Base-by-base conservation (phyloP, 768 basidiomycete species). In the Suillus sp. region DNA sequence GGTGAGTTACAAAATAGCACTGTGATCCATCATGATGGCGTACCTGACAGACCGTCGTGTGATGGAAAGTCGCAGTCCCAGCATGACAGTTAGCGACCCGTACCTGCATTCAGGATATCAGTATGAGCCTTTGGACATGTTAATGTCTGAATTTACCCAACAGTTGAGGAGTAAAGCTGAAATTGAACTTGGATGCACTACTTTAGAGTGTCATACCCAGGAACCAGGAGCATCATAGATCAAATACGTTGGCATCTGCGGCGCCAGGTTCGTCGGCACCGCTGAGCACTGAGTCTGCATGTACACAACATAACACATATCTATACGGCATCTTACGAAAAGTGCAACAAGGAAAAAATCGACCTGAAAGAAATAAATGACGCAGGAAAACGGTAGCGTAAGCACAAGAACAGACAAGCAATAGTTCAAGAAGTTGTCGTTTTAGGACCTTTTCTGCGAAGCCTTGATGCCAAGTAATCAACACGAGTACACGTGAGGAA, bases 371-470 rank as follows among this genome's bases (percentile, higher is more conserved):
- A 56, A 56, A 56, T 56, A 56, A 56, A 38, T 38, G 55, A 56
- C 22, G 55, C 55, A 38, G 22, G 25, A 38, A 55, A 38, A 56
- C 10, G 27, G 35, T 38, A 38, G 9, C 22, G 25, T 56, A 37
- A 56, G 55, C 37, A 27, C 55, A 56, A 56, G 55, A 56, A 56
- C 55, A 25, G 37, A 56, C 55, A 25, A 56, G 37, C 22, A 56
- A 56, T 37, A 25, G 55, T 25, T 38, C 55, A 56, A 56, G 10
- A 38, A 38, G 16, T 38, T 13, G 10, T 38, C 16, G 2, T 38
- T 56, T 67, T 61, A 74, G 6, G 68, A 59, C 64, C 73, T 71
- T 61, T 74, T 74, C 64, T 74, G 73, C 18, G 73, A 64, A 7
- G 73, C 71, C 71, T 74, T 32, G n/a, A 32, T 34, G 18, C 11